These are phyloP conservation scores for Prunus dulcis DNA, from an alignment of 306 rosid species.

Conservation along the genomic window DNA sequence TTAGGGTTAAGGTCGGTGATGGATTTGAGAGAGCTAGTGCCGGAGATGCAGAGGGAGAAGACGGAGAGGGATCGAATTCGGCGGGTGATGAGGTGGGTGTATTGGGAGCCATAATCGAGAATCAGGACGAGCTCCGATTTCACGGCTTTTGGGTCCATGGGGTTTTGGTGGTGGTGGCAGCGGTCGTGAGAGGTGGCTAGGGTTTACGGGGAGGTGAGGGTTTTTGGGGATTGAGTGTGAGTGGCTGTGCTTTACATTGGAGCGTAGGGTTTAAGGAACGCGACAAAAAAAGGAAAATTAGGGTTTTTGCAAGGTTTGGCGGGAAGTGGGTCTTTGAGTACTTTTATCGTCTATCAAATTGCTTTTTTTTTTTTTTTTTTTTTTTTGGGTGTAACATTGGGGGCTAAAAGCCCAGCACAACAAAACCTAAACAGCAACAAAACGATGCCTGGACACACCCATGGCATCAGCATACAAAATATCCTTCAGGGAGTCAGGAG, in stretches of 20 bases:
- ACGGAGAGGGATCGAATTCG: constrained; percentile 76
- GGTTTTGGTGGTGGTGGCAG: background rate
- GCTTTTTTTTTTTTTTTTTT: too few relatives aligned
- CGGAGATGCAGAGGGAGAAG: constrained; percentile 86
- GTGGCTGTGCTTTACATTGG: background rate
- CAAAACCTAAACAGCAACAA: too few relatives aligned
- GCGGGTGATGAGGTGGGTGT: constrained; percentile 97
- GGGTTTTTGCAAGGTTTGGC: constrained; percentile 12
- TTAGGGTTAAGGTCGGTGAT: constrained; percentile 62
- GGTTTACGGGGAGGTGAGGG: constrained; percentile 27
- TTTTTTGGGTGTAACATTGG: too few relatives aligned
- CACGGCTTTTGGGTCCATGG: constrained; percentile 59
- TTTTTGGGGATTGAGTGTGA: background rate
- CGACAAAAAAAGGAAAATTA: background rate
- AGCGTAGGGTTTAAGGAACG: constrained; percentile 5
- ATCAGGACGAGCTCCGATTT: constrained; percentile 73
- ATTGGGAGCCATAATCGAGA: constrained; percentile 88
- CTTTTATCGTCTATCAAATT: background rate
- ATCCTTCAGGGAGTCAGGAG: too few relatives aligned
- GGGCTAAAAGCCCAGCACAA: too few relatives aligned
- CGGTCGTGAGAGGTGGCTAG: constrained; percentile 14
- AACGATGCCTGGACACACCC: too few relatives aligned
- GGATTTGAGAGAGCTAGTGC: constrained; percentile 67
- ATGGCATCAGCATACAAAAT: too few relatives aligned
- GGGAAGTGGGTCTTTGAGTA: constrained; percentile 3